Evolutionary conservation across 2,329 filamentous ascomycete species (phyloP).

Genomic region (Trichophyton rubrum): DNA sequence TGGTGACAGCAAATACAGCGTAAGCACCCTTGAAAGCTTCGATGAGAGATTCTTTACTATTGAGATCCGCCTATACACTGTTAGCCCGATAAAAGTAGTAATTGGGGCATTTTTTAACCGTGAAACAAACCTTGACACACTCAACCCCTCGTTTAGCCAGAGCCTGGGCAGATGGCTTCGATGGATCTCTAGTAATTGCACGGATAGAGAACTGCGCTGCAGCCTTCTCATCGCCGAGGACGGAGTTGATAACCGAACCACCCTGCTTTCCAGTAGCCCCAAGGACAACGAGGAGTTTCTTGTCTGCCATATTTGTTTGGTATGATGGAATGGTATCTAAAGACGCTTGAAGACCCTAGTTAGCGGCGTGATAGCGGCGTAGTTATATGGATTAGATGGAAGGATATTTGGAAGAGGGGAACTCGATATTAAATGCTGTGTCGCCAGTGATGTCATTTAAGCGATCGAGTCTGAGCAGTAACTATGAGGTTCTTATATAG

Average conservation of each 20-base stretch:
- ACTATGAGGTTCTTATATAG: too few relatives aligned
- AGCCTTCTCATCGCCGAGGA: conserved; percentile 36
- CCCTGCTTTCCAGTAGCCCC: conserved; percentile 45
- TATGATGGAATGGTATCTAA: neutral
- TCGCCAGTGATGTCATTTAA: neutral
- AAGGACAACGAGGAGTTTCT: conserved; percentile 32
- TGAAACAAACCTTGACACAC: conserved; percentile 19
- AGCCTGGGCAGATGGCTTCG: conserved; percentile 20
- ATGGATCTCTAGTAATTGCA: conserved; percentile 38
- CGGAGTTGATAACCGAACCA: conserved; percentile 34
- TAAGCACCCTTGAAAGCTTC: conserved; percentile 24
- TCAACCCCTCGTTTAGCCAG: conserved; percentile 24
- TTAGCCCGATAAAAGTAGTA: neutral
- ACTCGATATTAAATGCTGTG: neutral
- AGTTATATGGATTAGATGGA: neutral
- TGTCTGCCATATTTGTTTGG: neutral
- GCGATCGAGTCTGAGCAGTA: too few relatives aligned
- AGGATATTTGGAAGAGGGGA: neutral
- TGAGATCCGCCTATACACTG: conserved; percentile 30
- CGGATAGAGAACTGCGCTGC: conserved; percentile 38
- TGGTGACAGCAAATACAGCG: conserved; percentile 40
- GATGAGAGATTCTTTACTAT: conserved; percentile 28
- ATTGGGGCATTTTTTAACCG: conserved; percentile 25
- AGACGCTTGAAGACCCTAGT: neutral
- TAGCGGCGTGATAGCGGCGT: neutral